Percentiles rank a stretch among this genome's conserved stretches.
phyloP scores from a whole-genome alignment of 306 rosid species.

The Trichosanthes cucumerina region DNA sequence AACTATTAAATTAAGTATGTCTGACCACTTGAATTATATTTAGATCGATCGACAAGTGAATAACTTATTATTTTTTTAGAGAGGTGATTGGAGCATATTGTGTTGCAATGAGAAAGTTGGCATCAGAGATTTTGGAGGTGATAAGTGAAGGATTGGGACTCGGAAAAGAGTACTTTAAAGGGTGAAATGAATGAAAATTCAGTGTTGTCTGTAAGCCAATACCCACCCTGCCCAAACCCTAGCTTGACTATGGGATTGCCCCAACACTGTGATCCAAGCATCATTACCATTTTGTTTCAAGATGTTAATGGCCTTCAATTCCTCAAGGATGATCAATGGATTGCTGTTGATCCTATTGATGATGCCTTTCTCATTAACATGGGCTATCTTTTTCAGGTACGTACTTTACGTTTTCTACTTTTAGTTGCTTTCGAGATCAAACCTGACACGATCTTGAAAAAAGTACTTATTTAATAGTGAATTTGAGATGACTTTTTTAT shows the following conservation, averaged over 20 bases:
- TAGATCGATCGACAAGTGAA: no score
- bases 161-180: conserved; percentile 9
- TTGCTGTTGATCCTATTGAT: conserved; percentile 21
- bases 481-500: not conserved
- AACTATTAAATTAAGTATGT: no score
- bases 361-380: conserved; percentile 24
- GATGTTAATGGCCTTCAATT: conserved; percentile 42
- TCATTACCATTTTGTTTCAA: conserved; percentile 56
- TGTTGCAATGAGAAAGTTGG: conserved; percentile 29
- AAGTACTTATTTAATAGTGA: no score
- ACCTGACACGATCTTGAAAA: no score
- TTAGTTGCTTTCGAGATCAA: not conserved
- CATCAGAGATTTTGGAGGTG: conserved; percentile 28
- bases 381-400: conserved; percentile 29
- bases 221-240: conserved; percentile 71
- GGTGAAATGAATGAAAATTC: conserved; percentile 34
- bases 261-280: conserved; percentile 40
- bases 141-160: conserved; percentile 51
- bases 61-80: conserved; percentile 14
- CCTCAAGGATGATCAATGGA: conserved; percentile 26
- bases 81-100: conserved; percentile 34
- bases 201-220: conserved; percentile 29
- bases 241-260: conserved; percentile 46
- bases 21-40: no score
- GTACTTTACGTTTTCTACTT: no score